These are phyloP conservation scores for Asterochloris sp. DNA, from an alignment of 139 green algal species.

Conservation along the genomic window DNA sequence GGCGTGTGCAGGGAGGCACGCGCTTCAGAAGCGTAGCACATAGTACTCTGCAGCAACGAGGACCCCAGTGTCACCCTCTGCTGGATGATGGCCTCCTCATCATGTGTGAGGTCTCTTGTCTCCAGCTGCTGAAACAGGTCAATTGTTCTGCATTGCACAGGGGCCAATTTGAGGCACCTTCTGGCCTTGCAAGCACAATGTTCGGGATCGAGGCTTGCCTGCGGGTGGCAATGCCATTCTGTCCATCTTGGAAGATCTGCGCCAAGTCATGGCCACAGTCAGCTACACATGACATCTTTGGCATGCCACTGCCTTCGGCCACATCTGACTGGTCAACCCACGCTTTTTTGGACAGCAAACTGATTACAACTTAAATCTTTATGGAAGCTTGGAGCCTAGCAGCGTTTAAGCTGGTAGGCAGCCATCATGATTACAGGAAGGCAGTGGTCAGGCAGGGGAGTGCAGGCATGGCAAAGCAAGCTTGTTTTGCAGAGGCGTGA, in stretches of 20 bases:
- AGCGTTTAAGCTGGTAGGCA: too few species aligned
- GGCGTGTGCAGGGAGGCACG: too few species aligned
- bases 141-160: slow-evolving; percentile 46
- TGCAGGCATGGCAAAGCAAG: too few species aligned
- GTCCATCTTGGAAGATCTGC: slow-evolving; percentile 28
- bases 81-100: slow-evolving; percentile 74
- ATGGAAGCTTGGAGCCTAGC: too few species aligned
- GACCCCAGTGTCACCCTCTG: slow-evolving; percentile 44
- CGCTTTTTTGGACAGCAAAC: too few species aligned
- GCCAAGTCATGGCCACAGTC: slow-evolving; percentile 2
- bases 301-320: too few species aligned
- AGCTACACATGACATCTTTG: too few species aligned
- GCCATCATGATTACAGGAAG: too few species aligned
- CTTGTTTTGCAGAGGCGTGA: too few species aligned
- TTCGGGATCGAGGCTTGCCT: slow-evolving; percentile 2
- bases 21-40: neutral
- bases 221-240: slow-evolving; percentile 25
- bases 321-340: too few species aligned
- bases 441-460: too few species aligned
- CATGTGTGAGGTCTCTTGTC: slow-evolving; percentile 60
- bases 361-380: too few species aligned
- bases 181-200: neutral
- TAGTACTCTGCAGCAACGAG: neutral
- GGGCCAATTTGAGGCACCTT: neutral
- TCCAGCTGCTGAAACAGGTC: slow-evolving; percentile 82